phyloP scores from a whole-genome alignment of 129 eudicot species.

The Chrysanthemum seticuspe region DNA sequence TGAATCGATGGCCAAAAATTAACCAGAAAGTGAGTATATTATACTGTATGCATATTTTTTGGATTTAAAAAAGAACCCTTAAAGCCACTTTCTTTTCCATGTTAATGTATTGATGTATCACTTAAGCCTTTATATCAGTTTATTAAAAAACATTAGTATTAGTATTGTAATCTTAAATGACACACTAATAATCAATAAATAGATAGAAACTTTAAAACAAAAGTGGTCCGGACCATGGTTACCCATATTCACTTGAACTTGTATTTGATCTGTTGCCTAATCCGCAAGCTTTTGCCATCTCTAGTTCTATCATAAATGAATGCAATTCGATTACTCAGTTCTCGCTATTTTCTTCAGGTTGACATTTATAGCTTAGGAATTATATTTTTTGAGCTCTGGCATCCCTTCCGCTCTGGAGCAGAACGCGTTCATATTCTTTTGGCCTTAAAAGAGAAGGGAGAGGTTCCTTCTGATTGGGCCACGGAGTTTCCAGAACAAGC shows the following conservation, averaged over 20 bases:
- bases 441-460: conserved; percentile 72
- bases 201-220: neutral
- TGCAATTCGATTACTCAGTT: conserved; percentile 12
- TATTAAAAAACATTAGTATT: too few species aligned
- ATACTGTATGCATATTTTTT: neutral
- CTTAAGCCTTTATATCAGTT: too few species aligned
- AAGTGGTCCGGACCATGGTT: neutral
- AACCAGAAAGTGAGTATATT: conserved; percentile 73
- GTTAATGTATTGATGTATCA: conserved; percentile 12
- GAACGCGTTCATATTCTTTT: conserved; percentile 86
- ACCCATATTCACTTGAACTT: neutral
- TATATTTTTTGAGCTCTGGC: conserved; percentile 93
- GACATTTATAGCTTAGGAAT: conserved; percentile 94
- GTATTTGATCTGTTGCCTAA: neutral
- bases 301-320: neutral
- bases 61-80: neutral
- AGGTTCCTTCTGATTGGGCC: conserved; percentile 81
- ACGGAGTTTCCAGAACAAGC: conserved; percentile 90
- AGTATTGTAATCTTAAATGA: too few species aligned
- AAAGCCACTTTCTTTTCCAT: conserved; percentile 6
- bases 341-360: conserved; percentile 45
- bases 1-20: conserved; percentile 95
- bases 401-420: conserved; percentile 94
- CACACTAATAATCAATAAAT: too few species aligned
- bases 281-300: neutral